Percentiles rank a stretch among this genome's conserved stretches.
These are phyloP conservation scores for Plasmodium vivax DNA, from an alignment of 169 alveolate genomes.

Conservation along the genomic window DNA sequence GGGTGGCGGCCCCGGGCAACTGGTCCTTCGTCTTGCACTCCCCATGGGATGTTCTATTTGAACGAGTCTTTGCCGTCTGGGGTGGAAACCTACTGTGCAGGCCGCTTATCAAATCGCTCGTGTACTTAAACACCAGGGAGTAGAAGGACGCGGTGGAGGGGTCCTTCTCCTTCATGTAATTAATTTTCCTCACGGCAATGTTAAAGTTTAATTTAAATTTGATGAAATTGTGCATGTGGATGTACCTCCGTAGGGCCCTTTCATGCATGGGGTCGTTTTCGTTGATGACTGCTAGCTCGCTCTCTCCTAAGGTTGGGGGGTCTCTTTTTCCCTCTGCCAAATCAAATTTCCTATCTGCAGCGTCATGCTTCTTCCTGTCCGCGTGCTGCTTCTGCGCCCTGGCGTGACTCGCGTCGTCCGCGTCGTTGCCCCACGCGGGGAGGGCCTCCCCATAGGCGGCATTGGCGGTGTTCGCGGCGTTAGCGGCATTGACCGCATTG, in stretches of 20 bases:
- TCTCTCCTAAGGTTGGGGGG: background rate
- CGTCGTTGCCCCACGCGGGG: background rate
- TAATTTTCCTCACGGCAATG: constrained; percentile 53
- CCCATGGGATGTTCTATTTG: background rate
- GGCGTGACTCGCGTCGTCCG: background rate
- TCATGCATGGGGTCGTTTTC: constrained; percentile 34
- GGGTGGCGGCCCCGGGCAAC: background rate
- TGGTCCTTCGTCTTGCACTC: background rate
- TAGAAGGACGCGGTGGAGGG: constrained; percentile 2
- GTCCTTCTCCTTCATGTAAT: background rate
- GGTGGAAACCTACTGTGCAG: constrained; percentile 2
- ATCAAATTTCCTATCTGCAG: background rate
- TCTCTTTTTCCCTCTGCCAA: background rate
- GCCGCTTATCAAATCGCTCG: background rate
- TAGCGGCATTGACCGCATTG: too few species aligned
- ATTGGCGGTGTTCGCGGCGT: background rate
- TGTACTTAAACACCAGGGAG: constrained; percentile 12
- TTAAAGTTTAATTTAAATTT: constrained; percentile 51
- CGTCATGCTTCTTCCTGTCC: background rate
- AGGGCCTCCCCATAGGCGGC: background rate
- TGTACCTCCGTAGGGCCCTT: constrained; percentile 6
- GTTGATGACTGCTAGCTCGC: background rate
- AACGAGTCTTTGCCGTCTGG: background rate
- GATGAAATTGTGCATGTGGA: constrained; percentile 9
- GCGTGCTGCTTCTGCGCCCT: background rate